Evolutionary conservation across 2,329 filamentous ascomycete genomes (phyloP), one percentile per base, ranked within the genome.

Genomic region (Phaeophleospora eucalypticola): DNA sequence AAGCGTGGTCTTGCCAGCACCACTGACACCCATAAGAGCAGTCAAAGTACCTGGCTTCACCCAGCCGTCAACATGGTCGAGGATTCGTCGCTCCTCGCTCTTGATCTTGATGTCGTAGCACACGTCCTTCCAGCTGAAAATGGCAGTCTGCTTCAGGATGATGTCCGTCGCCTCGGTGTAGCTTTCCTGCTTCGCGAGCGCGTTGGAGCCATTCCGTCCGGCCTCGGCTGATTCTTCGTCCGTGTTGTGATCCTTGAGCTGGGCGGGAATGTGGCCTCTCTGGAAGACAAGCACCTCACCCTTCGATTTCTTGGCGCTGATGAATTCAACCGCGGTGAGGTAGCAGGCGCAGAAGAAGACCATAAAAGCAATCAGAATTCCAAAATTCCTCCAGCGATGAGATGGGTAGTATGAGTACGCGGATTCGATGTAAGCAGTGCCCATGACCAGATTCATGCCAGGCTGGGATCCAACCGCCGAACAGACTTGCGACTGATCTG

Each of bases 1-100:
- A 20, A 96, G 78, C 1, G 90, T 95, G 0, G 90, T 96, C 69
- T 96, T 96, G 48, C 90, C 90, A n/a, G 90, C 90, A 57, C 90
- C 89, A 24, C 86, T 89, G 6, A 90, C 87, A 71, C 89, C 87
- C 89, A 95, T 95, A 2, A 95, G 75, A 33, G 88, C 89, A 10
- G 89, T 95, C 44, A 95, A 68, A 14, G 88, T 95, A 49, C 90
- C 90, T 2, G 90, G 90, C 68, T 94, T 93, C 49, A 96, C 89
- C 87, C 88, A 96, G 29, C 90, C 90, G 62, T 94, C 86, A 10
- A 95, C 87, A 52, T 93, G 75, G 59, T 95, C 84, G 49, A 96
- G 73, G 59, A 96, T 86, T 36, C 84, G 81, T 14, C 89, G 80
- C 1, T 76, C 71, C 59, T 91, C 81, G 12, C 75, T 75, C 73